Base-by-base conservation (phyloP, 2,329 filamentous ascomycete genomes). In the Calonectria pauciramosa region DNA sequence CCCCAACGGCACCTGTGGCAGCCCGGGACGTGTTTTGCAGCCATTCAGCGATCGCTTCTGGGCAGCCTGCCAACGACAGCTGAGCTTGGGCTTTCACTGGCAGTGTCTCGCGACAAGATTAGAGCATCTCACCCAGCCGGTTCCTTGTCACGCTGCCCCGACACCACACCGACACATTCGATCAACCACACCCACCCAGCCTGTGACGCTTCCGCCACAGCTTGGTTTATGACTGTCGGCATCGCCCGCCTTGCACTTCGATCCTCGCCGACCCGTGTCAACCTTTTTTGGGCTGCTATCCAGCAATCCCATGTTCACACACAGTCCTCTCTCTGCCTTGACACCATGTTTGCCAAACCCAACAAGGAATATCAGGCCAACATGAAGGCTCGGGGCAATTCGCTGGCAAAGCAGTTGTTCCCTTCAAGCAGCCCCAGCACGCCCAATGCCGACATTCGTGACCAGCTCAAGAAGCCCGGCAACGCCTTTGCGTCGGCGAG, bases 371-470 rank as follows among this genome's bases (percentile, higher is more conserved):
- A 83, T 76, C 81, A 86, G 83, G 85, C 86, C 73, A 84, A 83
- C 70, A 79, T 82, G 75, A 80, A 84, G 70, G 80, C 81, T 28
- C 82, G 82, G 13, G 84, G 84, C 66, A 77, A 81, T 11, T 77
- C 82, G 63, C 82, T 90, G 54, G 83, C 86, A 6, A 91, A 92
- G 82, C 87, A 90, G 72, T 84, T 90, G 20, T 91, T 92, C 76
- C 88, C 90, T 5, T 91, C 91, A 1, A 92, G 89, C 82, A 92
- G 88, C 77, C 89, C 90, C 16, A 84, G 82, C 54, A 81, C 85
- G 32, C 76, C 83, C 13, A 86, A 87, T 82, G 84, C 84, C 49
- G 89, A 88, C 73, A 90, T 92, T 77, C 83, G 88, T 70, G 87
- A 90, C 60, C 88, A 88, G 70, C 85, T 90, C 77, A 88, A 87